Evolutionary conservation across 805 yeast genomes (phyloP), one percentile per base, ranked within the genome.

Genomic region (Kurtzmaniella cleridarum): DNA sequence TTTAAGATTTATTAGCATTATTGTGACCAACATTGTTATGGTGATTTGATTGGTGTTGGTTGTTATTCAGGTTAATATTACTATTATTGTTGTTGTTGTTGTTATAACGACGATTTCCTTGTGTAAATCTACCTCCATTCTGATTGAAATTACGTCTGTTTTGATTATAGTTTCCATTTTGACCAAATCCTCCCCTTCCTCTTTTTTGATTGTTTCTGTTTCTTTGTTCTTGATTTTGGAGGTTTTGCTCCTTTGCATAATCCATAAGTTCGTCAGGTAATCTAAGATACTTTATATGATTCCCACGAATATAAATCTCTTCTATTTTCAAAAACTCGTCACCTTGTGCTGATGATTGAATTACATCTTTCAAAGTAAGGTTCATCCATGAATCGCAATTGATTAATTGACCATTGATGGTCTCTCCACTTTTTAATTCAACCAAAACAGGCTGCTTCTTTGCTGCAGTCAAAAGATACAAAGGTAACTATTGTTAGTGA

Each of bases 321-420:
- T 80, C 77, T 34, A 84, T 62, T 54, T 81, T 80, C 38, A 73
- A 59, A 57, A 76, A 84, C 39, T 68, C 69, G 46, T 75, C 79
- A 29, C 85, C 91, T 48, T 72, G 54, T 31, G 78, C 67, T 50
- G 78, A 77, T 12, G 81, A 74, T 54, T 81, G 84, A 35, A 80
- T 76, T 12, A 83, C 97, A 46, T 89, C 81, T 27, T 72, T 72
- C 39, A 93, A 70, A 1, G 95, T 85, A 47, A 93, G 70, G 60
- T 93, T 93, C 99, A 93, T 93, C 89, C 95, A 86, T 30, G 87
- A 81, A 59, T 93, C 99, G 51, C 95, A 88, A 54, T 86, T 84
- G 40, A 79, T 77, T 43, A 93, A 69, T 41, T 75, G 76, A 36
- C 99, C 99, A 53, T 83, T 84, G 36, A 90, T 70, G 8, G 91